These are phyloP conservation scores for Solanum virginianum DNA, from an alignment of 257 asterid species.

Conservation along the genomic window DNA sequence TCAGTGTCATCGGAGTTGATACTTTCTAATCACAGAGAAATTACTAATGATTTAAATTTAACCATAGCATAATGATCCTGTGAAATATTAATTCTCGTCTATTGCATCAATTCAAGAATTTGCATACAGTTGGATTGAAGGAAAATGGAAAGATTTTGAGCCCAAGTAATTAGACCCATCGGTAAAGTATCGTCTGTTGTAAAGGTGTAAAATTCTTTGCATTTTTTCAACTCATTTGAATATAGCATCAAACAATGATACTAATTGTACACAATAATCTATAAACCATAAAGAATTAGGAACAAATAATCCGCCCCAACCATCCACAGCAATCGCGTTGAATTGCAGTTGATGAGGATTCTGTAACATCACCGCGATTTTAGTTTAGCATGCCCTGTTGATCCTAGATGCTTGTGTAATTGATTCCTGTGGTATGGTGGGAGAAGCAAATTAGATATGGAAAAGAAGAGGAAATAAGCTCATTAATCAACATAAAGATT, in stretches of 20 bases:
- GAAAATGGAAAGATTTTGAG: neutral
- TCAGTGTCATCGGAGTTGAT: neutral
- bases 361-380: conserved; percentile 28
- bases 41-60: neutral
- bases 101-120: neutral
- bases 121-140: neutral
- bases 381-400: conserved; percentile 69
- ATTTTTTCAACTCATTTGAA: neutral
- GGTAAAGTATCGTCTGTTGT: neutral
- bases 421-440: conserved; percentile 52
- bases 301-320: neutral
- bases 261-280: neutral
- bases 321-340: neutral
- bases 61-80: neutral
- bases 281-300: neutral
- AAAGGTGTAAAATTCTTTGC: neutral
- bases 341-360: neutral
- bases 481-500: neutral
- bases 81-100: neutral
- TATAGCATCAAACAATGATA: neutral
- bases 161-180: neutral
- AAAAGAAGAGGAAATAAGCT: neutral
- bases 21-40: neutral
- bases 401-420: conserved; percentile 73
- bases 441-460: neutral